A percentile compares a stretch with the other conserved stretches of the same genome.
Evolutionary conservation across 225 moss, liverwort and hornwort species (phyloP).

Genomic region (Marchantia paleacea): DNA sequence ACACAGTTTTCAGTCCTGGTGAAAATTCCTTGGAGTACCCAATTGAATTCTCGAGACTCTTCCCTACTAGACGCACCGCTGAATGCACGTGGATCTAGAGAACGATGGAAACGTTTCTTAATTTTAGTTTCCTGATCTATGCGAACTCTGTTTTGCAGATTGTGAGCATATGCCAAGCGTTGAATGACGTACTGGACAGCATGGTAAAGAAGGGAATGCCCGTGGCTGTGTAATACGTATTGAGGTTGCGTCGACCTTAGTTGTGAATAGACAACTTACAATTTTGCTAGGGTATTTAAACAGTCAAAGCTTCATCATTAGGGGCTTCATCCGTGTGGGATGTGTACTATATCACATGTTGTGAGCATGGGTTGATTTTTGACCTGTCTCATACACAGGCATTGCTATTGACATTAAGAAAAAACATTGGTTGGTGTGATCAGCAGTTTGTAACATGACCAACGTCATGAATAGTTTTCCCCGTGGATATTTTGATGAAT

Average conservation of each 20-base stretch:
- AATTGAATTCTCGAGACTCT: too few relatives aligned
- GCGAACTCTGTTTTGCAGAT: slow-evolving; percentile 55
- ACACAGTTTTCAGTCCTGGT: too few relatives aligned
- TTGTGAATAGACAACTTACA: slow-evolving; percentile 29
- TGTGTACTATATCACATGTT: slow-evolving; percentile 16
- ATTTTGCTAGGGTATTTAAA: slow-evolving; percentile 20
- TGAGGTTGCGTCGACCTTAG: background rate
- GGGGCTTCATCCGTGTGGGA: slow-evolving; percentile 18
- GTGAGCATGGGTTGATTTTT: slow-evolving; percentile 15
- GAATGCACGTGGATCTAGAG: too few relatives aligned
- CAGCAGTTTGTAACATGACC: background rate
- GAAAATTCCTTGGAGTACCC: too few relatives aligned
- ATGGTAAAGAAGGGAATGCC: slow-evolving; percentile 96
- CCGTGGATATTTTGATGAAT: background rate
- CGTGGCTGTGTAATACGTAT: slow-evolving; percentile 59
- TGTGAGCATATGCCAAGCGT: slow-evolving; percentile 96
- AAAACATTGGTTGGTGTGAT: background rate
- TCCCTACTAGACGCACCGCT: too few relatives aligned
- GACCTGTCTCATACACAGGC: slow-evolving; percentile 2
- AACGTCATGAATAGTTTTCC: background rate
- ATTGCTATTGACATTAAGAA: background rate
- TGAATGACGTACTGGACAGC: slow-evolving; percentile 92
- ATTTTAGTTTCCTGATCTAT: too few relatives aligned
- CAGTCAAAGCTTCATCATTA: slow-evolving; percentile 1
- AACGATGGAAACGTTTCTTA: too few relatives aligned